Base-by-base conservation (phyloP, 257 asterid genomes). In the Anisodus tanguticus region DNA sequence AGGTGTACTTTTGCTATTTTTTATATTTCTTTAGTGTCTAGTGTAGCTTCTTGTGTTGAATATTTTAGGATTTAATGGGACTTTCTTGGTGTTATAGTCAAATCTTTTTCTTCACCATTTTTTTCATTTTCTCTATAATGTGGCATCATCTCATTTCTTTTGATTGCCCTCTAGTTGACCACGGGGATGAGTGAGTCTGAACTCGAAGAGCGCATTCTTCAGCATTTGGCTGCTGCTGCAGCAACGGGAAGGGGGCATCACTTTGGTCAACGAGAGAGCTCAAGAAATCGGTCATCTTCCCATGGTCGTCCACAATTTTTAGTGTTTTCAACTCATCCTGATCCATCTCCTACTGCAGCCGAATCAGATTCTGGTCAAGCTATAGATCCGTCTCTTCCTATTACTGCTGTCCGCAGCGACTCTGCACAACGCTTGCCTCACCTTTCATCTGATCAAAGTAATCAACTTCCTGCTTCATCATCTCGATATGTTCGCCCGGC, bases 141-240 rank as follows among this genome's bases (percentile, higher is more conserved):
- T 69, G 39, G 31, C 0, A 3, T 39, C 2, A 4, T 16, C 77
- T 69, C 54, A 10, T 60, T 76, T 83, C 76, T 45, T 9, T 83
- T 83, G 19, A 57, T 69, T 67, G 31, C 49, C 67, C 58, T 89
- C 86, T 92, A 96, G 98, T 88, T 92, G 26, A 79, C 98, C 94
- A 69, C 45, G 89, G 87, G 71, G 95, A 93, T 67, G 90, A 89
- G 54, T 60, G 92, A 90, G 71, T 78, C 93, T 76, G 99, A 91
- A 84, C 93, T 96, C 80, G 98, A 96, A 90, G 98, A 94, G 53
- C 89, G 95, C 79, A 93, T 96, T 82, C 88, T 96, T 84, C 98
- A 92, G 88, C 99, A 95, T 87, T 88, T 96, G 88, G 97, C 98
- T 16, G 97, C 97, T 31, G 98, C 97, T 45, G 98, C 97, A 57